Evolutionary conservation across 805 yeast genomes (phyloP).

Genomic region (Spathaspora girioi): DNA sequence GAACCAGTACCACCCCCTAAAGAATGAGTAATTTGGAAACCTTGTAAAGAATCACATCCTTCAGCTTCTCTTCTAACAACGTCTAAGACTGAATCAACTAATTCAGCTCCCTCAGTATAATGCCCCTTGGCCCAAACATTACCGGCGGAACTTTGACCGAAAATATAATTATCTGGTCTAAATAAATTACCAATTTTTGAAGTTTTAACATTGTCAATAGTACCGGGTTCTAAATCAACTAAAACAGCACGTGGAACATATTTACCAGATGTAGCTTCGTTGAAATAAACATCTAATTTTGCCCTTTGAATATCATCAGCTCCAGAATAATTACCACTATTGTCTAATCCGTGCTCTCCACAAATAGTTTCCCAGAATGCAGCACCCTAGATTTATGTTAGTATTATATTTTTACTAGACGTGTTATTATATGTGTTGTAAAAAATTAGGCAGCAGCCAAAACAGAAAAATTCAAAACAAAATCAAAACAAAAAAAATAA

Average conservation of each 20-base stretch:
- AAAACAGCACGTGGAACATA: constrained; percentile 92
- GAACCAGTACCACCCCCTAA: constrained; percentile 89
- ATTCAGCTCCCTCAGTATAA: constrained; percentile 95
- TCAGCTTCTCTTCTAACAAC: constrained; percentile 92
- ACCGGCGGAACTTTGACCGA: constrained; percentile 91
- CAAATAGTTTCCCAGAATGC: constrained; percentile 93
- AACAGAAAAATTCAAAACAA: not conserved
- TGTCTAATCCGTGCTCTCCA: constrained; percentile 81
- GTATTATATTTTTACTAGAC: constrained; percentile 9
- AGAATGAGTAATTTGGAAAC: constrained; percentile 75
- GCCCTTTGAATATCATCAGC: constrained; percentile 40
- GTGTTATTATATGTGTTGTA: not conserved
- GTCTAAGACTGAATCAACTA: constrained; percentile 85
- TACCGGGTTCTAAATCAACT: constrained; percentile 92
- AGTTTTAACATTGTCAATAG: constrained; percentile 78
- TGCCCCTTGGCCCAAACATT: constrained; percentile 98
- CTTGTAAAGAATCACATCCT: constrained; percentile 88
- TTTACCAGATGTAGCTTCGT: constrained; percentile 82
- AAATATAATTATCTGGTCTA: constrained; percentile 88
- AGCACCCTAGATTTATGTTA: constrained; percentile 56
- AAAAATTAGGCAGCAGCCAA: not conserved
- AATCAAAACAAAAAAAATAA: not conserved
- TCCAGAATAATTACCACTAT: constrained; percentile 67
- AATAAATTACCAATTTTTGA: constrained; percentile 81
- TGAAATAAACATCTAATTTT: constrained; percentile 78